These are phyloP conservation scores for Rhodomyrtus tomentosa DNA, from an alignment of 345 rosid genomes.

Conservation along the genomic window DNA sequence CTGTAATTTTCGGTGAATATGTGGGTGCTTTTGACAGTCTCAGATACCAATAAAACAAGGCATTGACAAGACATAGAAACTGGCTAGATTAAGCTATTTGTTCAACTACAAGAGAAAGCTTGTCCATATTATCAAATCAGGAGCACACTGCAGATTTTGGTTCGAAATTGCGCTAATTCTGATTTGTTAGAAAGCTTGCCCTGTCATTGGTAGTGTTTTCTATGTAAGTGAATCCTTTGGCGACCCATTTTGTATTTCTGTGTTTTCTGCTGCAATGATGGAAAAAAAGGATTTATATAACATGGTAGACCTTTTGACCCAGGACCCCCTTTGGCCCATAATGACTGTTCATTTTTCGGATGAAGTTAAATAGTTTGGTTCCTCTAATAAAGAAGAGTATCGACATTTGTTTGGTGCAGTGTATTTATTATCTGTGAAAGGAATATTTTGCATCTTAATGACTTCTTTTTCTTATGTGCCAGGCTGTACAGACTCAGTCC, in stretches of 20 bases:
- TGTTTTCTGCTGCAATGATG: neutral
- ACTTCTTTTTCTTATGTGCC: conserved; percentile 5
- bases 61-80: neutral
- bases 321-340: neutral
- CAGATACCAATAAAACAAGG: neutral
- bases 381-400: neutral
- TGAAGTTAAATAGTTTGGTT: neutral
- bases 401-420: neutral
- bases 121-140: neutral
- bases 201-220: neutral
- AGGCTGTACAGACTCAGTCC: conserved; percentile 73
- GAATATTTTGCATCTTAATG: neutral
- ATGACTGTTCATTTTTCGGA: neutral
- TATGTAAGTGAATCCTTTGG: neutral
- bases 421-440: neutral
- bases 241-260: neutral
- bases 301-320: neutral
- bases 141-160: neutral
- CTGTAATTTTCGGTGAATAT: neutral
- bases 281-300: neutral
- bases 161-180: neutral
- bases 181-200: neutral
- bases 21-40: neutral
- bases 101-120: neutral
- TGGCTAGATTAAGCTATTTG: neutral